Percentiles rank a stretch among this genome's conserved stretches.
Conservation (phyloP, 345 rosid species). For the Euphorbia peplus region DNA sequence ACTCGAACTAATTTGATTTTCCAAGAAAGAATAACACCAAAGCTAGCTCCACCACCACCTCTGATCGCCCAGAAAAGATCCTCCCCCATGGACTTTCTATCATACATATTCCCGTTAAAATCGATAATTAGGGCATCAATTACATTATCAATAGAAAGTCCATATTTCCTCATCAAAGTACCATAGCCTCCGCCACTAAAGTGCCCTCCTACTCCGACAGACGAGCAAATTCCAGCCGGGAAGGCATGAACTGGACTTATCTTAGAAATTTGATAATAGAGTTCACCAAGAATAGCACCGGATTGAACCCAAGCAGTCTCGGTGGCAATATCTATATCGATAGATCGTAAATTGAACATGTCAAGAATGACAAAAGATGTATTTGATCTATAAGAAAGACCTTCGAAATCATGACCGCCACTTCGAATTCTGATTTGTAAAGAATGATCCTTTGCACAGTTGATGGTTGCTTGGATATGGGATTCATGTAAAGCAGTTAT, state of each 20-base stretch:
- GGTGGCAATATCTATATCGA: conserved; percentile 2
- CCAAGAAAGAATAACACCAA: conserved; percentile 21
- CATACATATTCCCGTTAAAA: conserved; percentile 10
- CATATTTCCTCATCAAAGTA: conserved; percentile 20
- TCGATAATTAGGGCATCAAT: conserved; percentile 15
- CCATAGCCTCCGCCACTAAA: conserved; percentile 24
- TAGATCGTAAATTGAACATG: conserved; percentile 17
- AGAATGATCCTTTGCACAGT: conserved; percentile 11
- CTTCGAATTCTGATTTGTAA: conserved; percentile 23
- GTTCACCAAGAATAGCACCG: conserved; percentile 19
- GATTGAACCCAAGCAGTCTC: conserved; percentile 22
- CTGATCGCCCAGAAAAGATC: conserved; percentile 25
- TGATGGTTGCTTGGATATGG: conserved; percentile 21
- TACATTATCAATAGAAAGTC: conserved; percentile 16
- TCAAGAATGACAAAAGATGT: conserved; percentile 21
- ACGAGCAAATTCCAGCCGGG: conserved; percentile 9
- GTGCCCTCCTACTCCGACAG: conserved; percentile 18
- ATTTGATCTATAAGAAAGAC: conserved; percentile 15
- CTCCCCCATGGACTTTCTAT: conserved; percentile 24
- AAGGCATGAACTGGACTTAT: conserved; percentile 18
- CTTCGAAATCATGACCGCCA: conserved; percentile 23
- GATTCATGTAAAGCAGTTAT: conserved; percentile 13
- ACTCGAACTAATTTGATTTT: conserved; percentile 23
- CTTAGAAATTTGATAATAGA: conserved; percentile 19
- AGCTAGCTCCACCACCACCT: conserved; percentile 23